Evolutionary conservation across 2,329 filamentous ascomycete species (phyloP), one percentile per base, ranked within the genome.

Genomic region (Byssochlamys sp.): DNA sequence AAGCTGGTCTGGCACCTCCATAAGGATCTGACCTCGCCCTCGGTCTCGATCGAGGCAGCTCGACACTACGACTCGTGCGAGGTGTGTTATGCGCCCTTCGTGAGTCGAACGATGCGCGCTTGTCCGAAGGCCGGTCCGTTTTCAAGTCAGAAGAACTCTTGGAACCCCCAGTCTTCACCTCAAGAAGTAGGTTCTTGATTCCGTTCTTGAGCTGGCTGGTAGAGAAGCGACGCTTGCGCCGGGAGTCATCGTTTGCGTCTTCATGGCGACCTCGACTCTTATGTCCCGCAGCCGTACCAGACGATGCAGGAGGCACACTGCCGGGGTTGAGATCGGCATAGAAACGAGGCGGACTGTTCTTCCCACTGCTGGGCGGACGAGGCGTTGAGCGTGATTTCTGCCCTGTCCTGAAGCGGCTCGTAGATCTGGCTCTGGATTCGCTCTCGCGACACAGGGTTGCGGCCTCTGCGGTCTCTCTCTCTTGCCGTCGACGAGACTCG

Each of bases 241-340:
- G 39, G n/a, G 39, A 45, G n/a, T 45, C 39, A 7, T 45, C 39
- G 14, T 45, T 19, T 19, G n/a, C 14, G 7, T 45, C n/a, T 7
- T 45, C n/a, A 1, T 45, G 14, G 2, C 12, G 7, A 24, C n/a
- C n/a, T 19, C n/a, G 39, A 45, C 14, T n/a, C 39, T 24, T 45
- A 24, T 5, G 39, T 45, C 39, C 19, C 6, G 35, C n/a, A 7
- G 39, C 6, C 7, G n/a, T 19, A 45, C 39, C 39, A 19, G 39
- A 14, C 2, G 39, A 14, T 2, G 11, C 29, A 31, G 29, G 11
- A 31, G 29, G 29, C 29, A 31, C 45, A 19, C 24, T n/a, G 24
- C 9, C 5, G 7, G 51, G 58, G 24, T 56, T 50, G 25, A 60
- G 54, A 2, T 58, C 35, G 26, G 58, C 29, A 51, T 60, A 60